These are phyloP conservation scores for Aspergillus sergii DNA, from an alignment of 2,329 filamentous ascomycete genomes.

Conservation along the genomic window DNA sequence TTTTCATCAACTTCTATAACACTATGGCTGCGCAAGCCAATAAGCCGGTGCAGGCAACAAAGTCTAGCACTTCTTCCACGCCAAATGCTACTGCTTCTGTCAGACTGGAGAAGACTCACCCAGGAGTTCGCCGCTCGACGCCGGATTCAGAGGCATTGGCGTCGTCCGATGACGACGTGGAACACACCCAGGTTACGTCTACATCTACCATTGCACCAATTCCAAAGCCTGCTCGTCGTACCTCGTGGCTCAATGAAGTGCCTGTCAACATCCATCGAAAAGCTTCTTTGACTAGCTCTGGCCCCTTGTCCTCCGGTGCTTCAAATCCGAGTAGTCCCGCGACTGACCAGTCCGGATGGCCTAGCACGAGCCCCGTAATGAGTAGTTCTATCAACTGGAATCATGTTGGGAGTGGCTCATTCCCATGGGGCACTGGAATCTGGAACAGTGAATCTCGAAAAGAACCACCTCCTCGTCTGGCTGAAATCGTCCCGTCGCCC, in stretches of 20 bases:
- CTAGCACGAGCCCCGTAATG: constrained; percentile 39
- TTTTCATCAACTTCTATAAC: constrained; percentile 30
- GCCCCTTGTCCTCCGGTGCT: constrained; percentile 74
- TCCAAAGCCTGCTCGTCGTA: constrained; percentile 67
- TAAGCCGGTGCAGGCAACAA: constrained; percentile 33
- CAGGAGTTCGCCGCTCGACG: constrained; percentile 73
- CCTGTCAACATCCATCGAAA: constrained; percentile 70
- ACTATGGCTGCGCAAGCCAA: constrained; percentile 46
- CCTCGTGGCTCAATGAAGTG: constrained; percentile 87
- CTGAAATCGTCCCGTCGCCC: constrained; percentile 74
- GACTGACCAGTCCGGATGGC: constrained; percentile 60
- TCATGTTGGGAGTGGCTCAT: constrained; percentile 50
- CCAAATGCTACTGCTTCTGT: constrained; percentile 63
- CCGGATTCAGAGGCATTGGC: constrained; percentile 92
- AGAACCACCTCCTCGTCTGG: constrained; percentile 72
- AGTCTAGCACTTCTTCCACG: constrained; percentile 46
- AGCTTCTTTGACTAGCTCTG: constrained; percentile 70
- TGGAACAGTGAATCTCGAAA: constrained; percentile 77
- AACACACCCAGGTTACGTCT: constrained; percentile 62
- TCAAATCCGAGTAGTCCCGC: constrained; percentile 82
- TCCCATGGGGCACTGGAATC: constrained; percentile 78
- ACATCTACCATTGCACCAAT: constrained; percentile 53
- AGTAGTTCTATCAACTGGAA: constrained; percentile 47
- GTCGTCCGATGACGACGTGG: constrained; percentile 90
- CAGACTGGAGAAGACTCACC: constrained; percentile 73